Percentiles rank a stretch among this genome's conserved stretches.
These are phyloP conservation scores for Seiridium unicorne DNA, from an alignment of 2,329 filamentous ascomycete genomes.

Conservation along the genomic window DNA sequence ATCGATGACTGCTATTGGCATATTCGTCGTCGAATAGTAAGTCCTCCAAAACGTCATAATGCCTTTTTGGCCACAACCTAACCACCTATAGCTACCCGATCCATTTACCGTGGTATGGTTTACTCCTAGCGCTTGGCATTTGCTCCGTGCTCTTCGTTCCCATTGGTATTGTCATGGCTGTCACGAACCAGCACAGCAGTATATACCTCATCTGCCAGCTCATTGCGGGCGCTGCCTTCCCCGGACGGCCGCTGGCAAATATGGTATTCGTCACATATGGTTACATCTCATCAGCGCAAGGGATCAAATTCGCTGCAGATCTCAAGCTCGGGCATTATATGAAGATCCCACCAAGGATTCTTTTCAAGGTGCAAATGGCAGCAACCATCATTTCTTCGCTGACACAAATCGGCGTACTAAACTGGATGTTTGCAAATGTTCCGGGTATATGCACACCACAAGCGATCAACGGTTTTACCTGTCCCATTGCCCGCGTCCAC, in stretches of 20 bases:
- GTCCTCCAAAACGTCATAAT: constrained; percentile 26
- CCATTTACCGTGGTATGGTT: constrained; percentile 82
- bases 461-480: constrained; percentile 85
- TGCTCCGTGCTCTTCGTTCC: constrained; percentile 83
- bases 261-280: constrained; percentile 94
- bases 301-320: constrained; percentile 85
- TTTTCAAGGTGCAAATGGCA: constrained; percentile 76
- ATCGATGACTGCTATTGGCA: constrained; percentile 74
- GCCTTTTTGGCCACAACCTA: constrained; percentile 1
- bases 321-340: constrained; percentile 87
- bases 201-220: constrained; percentile 86
- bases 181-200: constrained; percentile 85
- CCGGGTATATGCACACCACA: constrained; percentile 73
- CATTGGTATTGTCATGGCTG: constrained; percentile 89
- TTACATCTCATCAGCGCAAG: constrained; percentile 85
- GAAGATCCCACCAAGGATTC: constrained; percentile 78
- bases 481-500: constrained; percentile 81
- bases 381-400: constrained; percentile 75
- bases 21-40: constrained; percentile 83
- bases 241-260: constrained; percentile 82
- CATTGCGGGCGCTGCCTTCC: constrained; percentile 78
- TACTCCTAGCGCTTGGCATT: constrained; percentile 75
- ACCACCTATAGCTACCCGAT: constrained; percentile 65
- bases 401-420: constrained; percentile 80
- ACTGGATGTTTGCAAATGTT: constrained; percentile 86